Base-by-base conservation (phyloP, 2,329 filamentous ascomycete species). In the Claviceps arundinis region DNA sequence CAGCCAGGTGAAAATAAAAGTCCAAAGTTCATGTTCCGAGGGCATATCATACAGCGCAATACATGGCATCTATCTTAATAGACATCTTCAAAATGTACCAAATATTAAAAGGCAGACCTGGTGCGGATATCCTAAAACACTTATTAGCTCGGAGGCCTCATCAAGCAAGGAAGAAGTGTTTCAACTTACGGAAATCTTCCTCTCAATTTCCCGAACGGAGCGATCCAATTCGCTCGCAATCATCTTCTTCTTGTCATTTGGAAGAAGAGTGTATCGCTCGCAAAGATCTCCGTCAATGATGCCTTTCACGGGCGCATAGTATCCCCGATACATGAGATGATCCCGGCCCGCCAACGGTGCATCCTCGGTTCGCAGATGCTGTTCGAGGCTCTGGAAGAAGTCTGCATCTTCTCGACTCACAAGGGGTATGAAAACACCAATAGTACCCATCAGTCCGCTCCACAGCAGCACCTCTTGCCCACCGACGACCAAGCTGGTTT, bases 261-360 rank as follows among this genome's bases (percentile, higher is more conserved):
- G 78, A 55, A 98, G 74, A 54, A 93, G 71, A 54, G 89, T 81
- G 69, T 89, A 98, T 59, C 89, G 80, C 74, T 99, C 93, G 62
- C 93, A 95, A 42, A 99, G 73, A 70, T 99, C 93, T 30, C 93
- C 93, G 68, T 99, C 93, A 61, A 99, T 95, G 30, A 94, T 83
- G 8, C 90, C 90, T 75, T 98, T 98, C 43, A 95, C 89, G 0
- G 93, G 94, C 6, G 88, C 89, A 66, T 97, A 98, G 70, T 97
- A 98, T 57, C 89, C 84, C 56, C 94, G 80, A 68, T 95, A 99
- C 62, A 95, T 94, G 46, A 99, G 74, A 68, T 99, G 93, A 66
- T 98, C 94, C 58, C 94, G 80, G 43, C 93, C 94, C 19, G 89
- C 87, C 47, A 98, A 72, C 7, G 91, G 91, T 38, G 90, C 78